A percentile compares a stretch with the other conserved stretches of the same genome.
phyloP scores from a whole-genome alignment of 768 basidiomycete genomes.

The Phylloporus arenicola region DNA sequence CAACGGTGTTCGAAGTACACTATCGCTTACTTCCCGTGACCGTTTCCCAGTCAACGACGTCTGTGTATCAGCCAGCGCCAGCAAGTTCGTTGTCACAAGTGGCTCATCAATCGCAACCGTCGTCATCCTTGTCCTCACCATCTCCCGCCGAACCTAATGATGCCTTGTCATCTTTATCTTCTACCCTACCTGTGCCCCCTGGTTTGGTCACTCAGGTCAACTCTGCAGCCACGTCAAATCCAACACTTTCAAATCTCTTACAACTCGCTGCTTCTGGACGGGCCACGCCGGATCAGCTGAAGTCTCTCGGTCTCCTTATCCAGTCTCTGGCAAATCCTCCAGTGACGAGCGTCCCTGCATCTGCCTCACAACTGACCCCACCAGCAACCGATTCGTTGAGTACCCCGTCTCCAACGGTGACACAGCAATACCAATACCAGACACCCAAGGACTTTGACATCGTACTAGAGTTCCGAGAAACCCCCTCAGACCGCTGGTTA shows the following conservation, averaged over 20 bases:
- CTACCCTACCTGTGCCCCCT: conserved; percentile 48
- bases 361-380: conserved; percentile 5
- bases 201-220: conserved; percentile 61
- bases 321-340: conserved; percentile 49
- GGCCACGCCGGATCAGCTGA: conserved; percentile 59
- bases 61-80: conserved; percentile 25
- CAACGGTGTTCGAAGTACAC: conserved; percentile 67
- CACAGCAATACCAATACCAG: conserved; percentile 23
- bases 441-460: conserved; percentile 60
- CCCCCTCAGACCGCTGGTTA: conserved; percentile 57
- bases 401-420: conserved; percentile 10
- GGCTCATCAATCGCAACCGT: conserved; percentile 21
- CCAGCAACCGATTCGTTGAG: conserved; percentile 7
- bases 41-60: conserved; percentile 20
- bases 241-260: conserved; percentile 61
- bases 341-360: background rate
- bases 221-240: conserved; percentile 58
- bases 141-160: conserved; percentile 32
- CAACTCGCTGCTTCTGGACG: conserved; percentile 57
- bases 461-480: conserved; percentile 66
- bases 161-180: conserved; percentile 41
- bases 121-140: conserved; percentile 16
- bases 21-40: conserved; percentile 43
- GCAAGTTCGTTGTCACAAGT: conserved; percentile 26
- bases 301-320: conserved; percentile 68